Conservation (phyloP, 768 basidiomycete genomes). For the Udeniomyces megalosporus region DNA sequence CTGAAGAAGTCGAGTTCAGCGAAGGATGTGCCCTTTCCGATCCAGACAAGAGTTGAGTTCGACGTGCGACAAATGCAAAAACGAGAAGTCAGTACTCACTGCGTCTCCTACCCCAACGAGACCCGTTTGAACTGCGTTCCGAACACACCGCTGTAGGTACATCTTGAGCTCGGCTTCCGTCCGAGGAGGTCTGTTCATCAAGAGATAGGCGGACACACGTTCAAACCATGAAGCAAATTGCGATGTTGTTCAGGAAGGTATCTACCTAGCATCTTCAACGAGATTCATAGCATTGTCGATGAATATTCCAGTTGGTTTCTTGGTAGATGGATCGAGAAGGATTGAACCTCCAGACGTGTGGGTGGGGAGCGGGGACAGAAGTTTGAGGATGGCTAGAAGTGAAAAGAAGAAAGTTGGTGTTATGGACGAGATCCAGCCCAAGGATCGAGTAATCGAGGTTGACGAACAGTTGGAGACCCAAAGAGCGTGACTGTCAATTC, state of each 20-base stretch:
- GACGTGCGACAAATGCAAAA: too few relatives aligned
- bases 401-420: not conserved
- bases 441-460: not conserved
- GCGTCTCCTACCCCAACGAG: constrained; percentile 84
- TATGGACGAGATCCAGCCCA: not conserved
- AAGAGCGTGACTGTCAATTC: constrained; percentile 68
- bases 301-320: constrained; percentile 50
- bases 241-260: not conserved
- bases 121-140: constrained; percentile 58
- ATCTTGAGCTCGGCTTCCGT: constrained; percentile 42
- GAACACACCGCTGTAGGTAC: constrained; percentile 48
- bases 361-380: constrained; percentile 43
- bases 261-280: constrained; percentile 37
- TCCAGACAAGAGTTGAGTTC: too few relatives aligned
- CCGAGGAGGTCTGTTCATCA: constrained; percentile 47
- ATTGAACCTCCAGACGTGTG: constrained; percentile 61
- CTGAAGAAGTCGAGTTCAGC: constrained; percentile 47
- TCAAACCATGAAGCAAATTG: not conserved
- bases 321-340: constrained; percentile 40
- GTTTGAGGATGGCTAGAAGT: constrained; percentile 38
- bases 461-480: constrained; percentile 53
- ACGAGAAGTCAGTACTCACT: not conserved
- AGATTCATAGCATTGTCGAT: constrained; percentile 70
- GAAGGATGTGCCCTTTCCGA: constrained; percentile 30
- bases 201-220: not conserved